A percentile compares a stretch with the other conserved stretches of the same genome.
Conservation (phyloP, 768 basidiomycete genomes). For the Tylopilus sp. region DNA sequence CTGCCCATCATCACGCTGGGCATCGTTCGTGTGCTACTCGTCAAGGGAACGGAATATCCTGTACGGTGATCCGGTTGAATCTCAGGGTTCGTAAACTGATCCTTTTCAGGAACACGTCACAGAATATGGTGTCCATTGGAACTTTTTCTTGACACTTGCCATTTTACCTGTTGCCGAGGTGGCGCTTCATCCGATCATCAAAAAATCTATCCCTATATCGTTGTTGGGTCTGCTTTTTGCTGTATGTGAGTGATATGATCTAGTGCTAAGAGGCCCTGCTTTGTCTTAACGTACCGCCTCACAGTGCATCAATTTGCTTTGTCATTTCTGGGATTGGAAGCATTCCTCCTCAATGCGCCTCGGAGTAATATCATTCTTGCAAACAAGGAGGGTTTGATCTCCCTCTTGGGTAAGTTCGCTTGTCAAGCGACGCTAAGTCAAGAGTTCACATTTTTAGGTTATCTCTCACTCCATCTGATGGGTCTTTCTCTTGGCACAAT, state of each 20-base stretch:
- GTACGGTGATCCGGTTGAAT: slow-evolving; percentile 41
- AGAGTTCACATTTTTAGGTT: slow-evolving; percentile 48
- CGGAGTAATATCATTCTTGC: slow-evolving; percentile 62
- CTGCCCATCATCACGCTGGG: slow-evolving; percentile 72
- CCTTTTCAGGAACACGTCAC: slow-evolving; percentile 80
- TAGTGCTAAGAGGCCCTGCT: neutral
- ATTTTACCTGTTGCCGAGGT: slow-evolving; percentile 73
- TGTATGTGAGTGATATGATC: slow-evolving; percentile 40
- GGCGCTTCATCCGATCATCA: slow-evolving; percentile 63
- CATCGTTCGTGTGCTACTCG: slow-evolving; percentile 71
- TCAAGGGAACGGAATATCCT: slow-evolving; percentile 93
- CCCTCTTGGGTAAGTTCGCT: slow-evolving; percentile 55
- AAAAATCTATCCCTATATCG: slow-evolving; percentile 52
- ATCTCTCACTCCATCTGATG: slow-evolving; percentile 84
- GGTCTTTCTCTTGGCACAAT: slow-evolving; percentile 81
- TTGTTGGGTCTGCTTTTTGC: slow-evolving; percentile 61
- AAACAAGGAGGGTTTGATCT: slow-evolving; percentile 92
- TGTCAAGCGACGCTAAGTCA: neutral
- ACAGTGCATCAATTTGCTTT: slow-evolving; percentile 75
- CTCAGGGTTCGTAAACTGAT: neutral
- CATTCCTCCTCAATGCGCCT: slow-evolving; percentile 62
- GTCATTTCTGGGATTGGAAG: slow-evolving; percentile 50
- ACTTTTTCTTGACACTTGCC: slow-evolving; percentile 94
- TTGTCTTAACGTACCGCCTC: neutral
- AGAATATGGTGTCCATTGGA: slow-evolving; percentile 98